A percentile compares a stretch with the other conserved stretches of the same genome.
Evolutionary conservation across 2,329 filamentous ascomycete genomes (phyloP).

Genomic region (Aspergillus fijiensis): DNA sequence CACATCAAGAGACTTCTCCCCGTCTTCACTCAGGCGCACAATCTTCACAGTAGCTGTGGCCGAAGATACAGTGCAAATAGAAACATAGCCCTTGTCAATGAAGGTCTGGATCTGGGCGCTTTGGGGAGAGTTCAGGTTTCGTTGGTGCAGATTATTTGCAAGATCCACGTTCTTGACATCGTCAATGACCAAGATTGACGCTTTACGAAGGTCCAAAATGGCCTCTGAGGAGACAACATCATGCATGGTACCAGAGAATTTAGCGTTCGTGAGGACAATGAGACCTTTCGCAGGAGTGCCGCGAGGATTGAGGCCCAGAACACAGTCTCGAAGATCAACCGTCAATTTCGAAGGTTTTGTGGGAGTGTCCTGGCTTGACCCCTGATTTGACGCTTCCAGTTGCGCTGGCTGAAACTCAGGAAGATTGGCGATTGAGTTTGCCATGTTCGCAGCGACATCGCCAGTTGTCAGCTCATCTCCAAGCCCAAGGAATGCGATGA

Average conservation of each 20-base stretch:
- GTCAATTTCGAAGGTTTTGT: conserved; percentile 54
- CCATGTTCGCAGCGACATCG: conserved; percentile 72
- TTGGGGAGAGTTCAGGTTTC: conserved; percentile 27
- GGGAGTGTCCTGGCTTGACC: conserved; percentile 22
- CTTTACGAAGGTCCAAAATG: conserved; percentile 70
- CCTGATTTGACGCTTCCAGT: conserved; percentile 20
- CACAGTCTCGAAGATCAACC: conserved; percentile 75
- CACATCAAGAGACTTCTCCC: conserved; percentile 69
- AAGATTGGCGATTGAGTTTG: conserved; percentile 75
- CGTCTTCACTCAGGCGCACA: conserved; percentile 54
- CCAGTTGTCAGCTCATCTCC: conserved; percentile 66
- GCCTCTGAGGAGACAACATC: conserved; percentile 64
- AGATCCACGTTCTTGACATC: conserved; percentile 57
- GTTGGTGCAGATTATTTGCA: conserved; percentile 33
- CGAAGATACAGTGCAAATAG: conserved; percentile 82
- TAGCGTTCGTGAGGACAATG: conserved; percentile 75
- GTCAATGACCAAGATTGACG: conserved; percentile 80
- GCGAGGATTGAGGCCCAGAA: conserved; percentile 80
- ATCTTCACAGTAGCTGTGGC: conserved; percentile 69
- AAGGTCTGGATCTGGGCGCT: conserved; percentile 52
- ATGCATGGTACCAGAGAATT: conserved; percentile 66
- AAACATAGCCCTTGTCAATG: conserved; percentile 71
- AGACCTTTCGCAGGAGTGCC: conserved; percentile 72
- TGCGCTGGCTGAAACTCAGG: conserved; percentile 54
- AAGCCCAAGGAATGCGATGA: conserved; percentile 76